Evolutionary conservation across 495 filamentous ascomycete genomes (phyloP).

Genomic region (Talaromyces borbonicus): DNA sequence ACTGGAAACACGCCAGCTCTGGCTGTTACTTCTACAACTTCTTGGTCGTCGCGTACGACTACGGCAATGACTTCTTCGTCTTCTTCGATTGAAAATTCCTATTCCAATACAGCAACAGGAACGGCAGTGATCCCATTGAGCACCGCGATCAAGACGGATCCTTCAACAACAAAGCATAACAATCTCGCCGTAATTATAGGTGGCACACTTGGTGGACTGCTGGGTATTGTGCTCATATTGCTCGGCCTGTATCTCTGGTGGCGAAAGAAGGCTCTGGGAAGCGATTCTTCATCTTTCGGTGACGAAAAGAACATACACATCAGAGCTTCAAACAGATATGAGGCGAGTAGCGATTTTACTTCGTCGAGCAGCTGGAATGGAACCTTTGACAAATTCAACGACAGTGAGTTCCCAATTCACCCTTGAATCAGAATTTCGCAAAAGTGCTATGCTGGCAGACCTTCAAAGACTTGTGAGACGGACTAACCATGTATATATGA

Average conservation of each 20-base stretch:
- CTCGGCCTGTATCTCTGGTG: constrained; percentile 15
- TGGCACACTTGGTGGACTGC: constrained; percentile 17
- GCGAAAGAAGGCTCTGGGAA: constrained; percentile 17
- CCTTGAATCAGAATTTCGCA: background rate
- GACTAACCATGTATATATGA: no score
- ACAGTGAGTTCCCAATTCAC: background rate
- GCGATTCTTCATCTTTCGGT: background rate
- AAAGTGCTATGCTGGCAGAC: background rate
- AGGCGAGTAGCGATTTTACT: background rate
- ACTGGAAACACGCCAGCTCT: no score
- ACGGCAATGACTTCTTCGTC: no score
- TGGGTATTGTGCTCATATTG: constrained; percentile 13
- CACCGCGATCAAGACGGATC: no score
- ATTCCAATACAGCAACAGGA: no score
- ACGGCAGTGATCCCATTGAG: no score
- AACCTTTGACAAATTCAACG: background rate
- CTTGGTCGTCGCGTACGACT: no score
- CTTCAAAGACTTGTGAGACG: background rate
- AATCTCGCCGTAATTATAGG: constrained; percentile 17
- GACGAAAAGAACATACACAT: background rate
- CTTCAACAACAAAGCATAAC: constrained; percentile 1
- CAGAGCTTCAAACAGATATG: background rate
- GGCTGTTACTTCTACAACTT: no score
- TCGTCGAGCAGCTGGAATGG: background rate
- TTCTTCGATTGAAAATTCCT: no score